phyloP scores from a whole-genome alignment of 345 rosid genomes.

The Punica granatum region DNA sequence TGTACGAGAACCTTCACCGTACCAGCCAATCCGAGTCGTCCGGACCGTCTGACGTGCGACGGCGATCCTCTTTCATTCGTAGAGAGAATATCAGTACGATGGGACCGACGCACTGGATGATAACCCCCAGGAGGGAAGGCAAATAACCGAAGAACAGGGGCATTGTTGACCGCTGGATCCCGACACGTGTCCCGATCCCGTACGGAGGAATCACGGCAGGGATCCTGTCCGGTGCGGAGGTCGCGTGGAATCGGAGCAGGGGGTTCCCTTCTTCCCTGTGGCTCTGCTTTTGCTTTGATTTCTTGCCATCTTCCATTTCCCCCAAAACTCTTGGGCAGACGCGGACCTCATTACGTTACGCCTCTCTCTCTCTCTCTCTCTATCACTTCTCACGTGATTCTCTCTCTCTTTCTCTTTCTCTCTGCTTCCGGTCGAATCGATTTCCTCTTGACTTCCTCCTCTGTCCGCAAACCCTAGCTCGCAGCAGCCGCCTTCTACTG shows the following conservation, averaged over 20 bases:
- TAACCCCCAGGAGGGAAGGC: too few species aligned
- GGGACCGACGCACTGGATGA: too few species aligned
- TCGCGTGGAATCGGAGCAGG: conserved; percentile 2
- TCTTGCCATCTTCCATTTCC: neutral
- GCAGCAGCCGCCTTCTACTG: conserved; percentile 4
- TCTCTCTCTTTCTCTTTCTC: conserved; percentile 1
- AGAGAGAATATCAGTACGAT: too few species aligned
- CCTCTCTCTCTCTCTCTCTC: neutral
- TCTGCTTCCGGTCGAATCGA: neutral
- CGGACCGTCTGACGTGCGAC: too few species aligned
- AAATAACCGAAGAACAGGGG: too few species aligned
- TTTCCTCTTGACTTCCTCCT: neutral
- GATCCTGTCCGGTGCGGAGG: neutral
- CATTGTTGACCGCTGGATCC: neutral
- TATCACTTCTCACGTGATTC: neutral
- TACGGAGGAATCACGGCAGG: neutral
- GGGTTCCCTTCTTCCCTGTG: neutral
- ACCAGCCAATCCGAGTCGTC: too few species aligned
- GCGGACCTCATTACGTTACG: neutral
- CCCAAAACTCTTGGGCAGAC: neutral
- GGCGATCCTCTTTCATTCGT: too few species aligned
- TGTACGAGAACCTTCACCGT: too few species aligned
- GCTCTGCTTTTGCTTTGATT: neutral
- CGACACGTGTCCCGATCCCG: neutral
- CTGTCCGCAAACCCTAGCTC: conserved; percentile 1